These are phyloP conservation scores for Skeletonema tropicum DNA, from an alignment of 108 stramenopile genomes.

Conservation along the genomic window DNA sequence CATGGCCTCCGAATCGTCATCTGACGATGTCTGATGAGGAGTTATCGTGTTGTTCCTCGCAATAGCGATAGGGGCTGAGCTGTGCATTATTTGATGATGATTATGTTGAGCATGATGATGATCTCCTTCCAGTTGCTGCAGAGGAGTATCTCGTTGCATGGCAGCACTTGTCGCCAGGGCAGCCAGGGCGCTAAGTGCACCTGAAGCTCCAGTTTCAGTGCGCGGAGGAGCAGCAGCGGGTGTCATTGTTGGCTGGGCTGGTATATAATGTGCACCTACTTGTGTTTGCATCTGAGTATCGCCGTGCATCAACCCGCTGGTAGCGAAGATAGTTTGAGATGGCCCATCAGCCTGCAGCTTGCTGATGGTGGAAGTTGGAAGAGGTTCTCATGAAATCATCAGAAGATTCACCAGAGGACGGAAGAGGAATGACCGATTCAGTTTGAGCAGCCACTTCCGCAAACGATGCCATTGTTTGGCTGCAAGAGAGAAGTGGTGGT, in stretches of 20 bases:
- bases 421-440: neutral
- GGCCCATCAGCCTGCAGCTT: neutral
- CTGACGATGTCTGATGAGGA: slow-evolving; percentile 45
- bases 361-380: neutral
- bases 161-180: slow-evolving; percentile 1
- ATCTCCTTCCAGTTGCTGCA: neutral
- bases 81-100: neutral
- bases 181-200: neutral
- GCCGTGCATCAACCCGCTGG: neutral
- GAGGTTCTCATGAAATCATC: neutral
- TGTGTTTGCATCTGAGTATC: neutral
- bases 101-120: neutral
- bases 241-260: slow-evolving; percentile 3
- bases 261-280: neutral
- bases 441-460: slow-evolving; percentile 1
- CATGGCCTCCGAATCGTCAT: slow-evolving; percentile 70
- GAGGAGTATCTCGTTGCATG: neutral
- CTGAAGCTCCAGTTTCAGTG: neutral
- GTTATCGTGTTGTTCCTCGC: slow-evolving; percentile 3
- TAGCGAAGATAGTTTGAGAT: neutral
- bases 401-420: neutral
- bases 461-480: neutral
- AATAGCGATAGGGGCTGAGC: neutral
- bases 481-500: neutral
- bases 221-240: neutral